Base-by-base conservation (phyloP, 495 filamentous ascomycete species). In the Penicillium mononematosum region DNA sequence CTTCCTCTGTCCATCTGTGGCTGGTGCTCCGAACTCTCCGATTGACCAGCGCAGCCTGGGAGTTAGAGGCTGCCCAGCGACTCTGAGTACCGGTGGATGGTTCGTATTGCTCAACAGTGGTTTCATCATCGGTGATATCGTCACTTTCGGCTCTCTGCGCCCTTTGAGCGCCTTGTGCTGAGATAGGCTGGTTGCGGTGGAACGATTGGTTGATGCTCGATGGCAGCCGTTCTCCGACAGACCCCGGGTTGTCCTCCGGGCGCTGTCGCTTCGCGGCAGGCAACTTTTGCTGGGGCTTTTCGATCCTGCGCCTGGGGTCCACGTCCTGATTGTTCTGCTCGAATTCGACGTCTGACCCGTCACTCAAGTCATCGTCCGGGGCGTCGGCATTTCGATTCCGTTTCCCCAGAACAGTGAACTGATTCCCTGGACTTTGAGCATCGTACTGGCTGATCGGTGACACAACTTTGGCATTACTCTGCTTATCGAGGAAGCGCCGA, bases 211-310 rank as follows among this genome's bases (percentile, higher is more conserved):
- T 29, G 22, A 24, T 11, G 2, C 6, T 29, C 9, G 16, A 29
- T 42, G 20, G 50, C 22, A 42, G 29, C 36, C 17, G 7, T 17
- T n/a, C 36, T 41, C 8, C 16, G n/a, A 2, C 24, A 6, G 14
- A 42, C 19, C 5, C 0, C 5, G 20, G 10, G 11, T 9, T 9
- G 7, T 16, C 41, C 19, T 54, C 12, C 9, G 17, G 16, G 17
- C 42, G 52, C 12, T 55, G 44, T 47, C 34, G 31, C 44, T 55
- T 55, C 14, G 32, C 44, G 16, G 32, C 36, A 17, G 50, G 50
- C 4, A 17, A 16, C 19, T 32, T 51, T 8, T 41, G 36, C 9
- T 27, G 12, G 1, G 36, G 36, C 22, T 52, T 52, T 31, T 42
- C 50, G 9, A 19, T n/a, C 45, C 45, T 11, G 14, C 45, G 50